Evolutionary conservation across 345 rosid genomes (phyloP).

Genomic region (Iberis pinnata): DNA sequence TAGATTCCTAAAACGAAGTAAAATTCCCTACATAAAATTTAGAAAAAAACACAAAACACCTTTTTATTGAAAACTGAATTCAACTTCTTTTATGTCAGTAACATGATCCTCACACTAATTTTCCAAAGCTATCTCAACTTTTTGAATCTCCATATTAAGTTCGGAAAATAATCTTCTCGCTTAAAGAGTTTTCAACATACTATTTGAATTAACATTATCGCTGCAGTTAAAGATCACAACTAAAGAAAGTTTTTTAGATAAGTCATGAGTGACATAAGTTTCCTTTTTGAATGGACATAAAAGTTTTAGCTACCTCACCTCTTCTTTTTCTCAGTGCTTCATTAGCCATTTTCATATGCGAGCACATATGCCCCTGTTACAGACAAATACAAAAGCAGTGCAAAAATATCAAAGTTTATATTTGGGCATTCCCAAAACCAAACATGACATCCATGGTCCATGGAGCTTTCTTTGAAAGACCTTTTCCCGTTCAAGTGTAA

Average conservation of each 20-base stretch:
- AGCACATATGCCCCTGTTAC: conserved; percentile 70
- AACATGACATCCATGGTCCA: conserved; percentile 17
- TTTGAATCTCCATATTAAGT: conserved; percentile 86
- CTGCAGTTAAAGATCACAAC: conserved; percentile 37
- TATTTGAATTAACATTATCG: conserved; percentile 65
- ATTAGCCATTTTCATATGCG: conserved; percentile 81
- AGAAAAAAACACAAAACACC: conserved; percentile 36
- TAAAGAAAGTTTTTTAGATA: conserved; percentile 1
- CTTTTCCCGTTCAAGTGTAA: conserved; percentile 96
- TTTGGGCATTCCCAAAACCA: conserved; percentile 5
- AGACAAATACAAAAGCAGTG: conserved; percentile 20
- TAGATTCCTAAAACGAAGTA: background rate
- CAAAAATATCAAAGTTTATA: background rate
- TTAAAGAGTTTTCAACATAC: conserved; percentile 74
- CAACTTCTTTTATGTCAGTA: conserved; percentile 69
- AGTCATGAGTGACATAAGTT: background rate
- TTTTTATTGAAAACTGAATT: conserved; percentile 60
- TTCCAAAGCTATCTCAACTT: conserved; percentile 66
- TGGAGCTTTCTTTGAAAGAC: conserved; percentile 28
- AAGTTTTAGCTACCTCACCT: conserved; percentile 48
- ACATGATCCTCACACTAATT: conserved; percentile 76
- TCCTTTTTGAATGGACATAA: no score
- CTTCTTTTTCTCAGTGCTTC: conserved; percentile 59
- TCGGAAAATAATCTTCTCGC: conserved; percentile 83
- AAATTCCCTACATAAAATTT: background rate